Conservation (phyloP, 176 grass and related monocot species). For the Olyra latifolia region DNA sequence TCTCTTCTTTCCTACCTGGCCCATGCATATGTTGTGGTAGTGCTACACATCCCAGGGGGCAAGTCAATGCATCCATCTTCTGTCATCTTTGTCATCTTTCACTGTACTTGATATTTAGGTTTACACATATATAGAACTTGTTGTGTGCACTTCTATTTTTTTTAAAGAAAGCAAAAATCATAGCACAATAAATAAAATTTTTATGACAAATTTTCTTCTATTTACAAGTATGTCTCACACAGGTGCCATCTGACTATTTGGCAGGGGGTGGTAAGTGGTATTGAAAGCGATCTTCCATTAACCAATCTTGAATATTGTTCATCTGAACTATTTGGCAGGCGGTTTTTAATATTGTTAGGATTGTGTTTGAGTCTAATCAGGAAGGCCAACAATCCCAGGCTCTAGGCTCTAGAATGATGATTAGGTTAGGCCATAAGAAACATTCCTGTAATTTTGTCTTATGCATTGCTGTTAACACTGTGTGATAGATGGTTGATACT, state of each 20-base stretch:
- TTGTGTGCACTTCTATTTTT: conserved; percentile 39
- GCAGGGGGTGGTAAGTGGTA: background rate
- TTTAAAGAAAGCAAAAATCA: conserved; percentile 35
- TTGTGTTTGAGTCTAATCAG: conserved; percentile 28
- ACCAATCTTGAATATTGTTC: conserved; percentile 42
- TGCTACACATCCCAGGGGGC: conserved; percentile 38
- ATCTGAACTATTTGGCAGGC: too few relatives aligned
- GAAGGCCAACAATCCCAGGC: conserved; percentile 21
- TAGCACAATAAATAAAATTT: conserved; percentile 28
- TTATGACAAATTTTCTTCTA: conserved; percentile 34
- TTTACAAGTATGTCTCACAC: conserved; percentile 35
- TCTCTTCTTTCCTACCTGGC: conserved; percentile 53
- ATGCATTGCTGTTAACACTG: conserved; percentile 4
- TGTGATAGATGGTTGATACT: conserved; percentile 9
- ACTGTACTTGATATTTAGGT: conserved; percentile 43
- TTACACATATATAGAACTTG: conserved; percentile 34
- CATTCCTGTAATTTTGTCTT: conserved; percentile 31
- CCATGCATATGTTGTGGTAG: conserved; percentile 37
- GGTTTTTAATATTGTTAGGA: conserved; percentile 44
- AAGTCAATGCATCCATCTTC: conserved; percentile 38
- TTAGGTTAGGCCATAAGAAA: conserved; percentile 49
- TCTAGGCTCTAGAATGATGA: conserved; percentile 27
- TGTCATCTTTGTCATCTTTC: conserved; percentile 55
- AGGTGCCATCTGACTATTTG: conserved; percentile 44
- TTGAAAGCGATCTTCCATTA: conserved; percentile 41